phyloP scores from a whole-genome alignment of 306 rosid species.

The Pyrus betulifolia region DNA sequence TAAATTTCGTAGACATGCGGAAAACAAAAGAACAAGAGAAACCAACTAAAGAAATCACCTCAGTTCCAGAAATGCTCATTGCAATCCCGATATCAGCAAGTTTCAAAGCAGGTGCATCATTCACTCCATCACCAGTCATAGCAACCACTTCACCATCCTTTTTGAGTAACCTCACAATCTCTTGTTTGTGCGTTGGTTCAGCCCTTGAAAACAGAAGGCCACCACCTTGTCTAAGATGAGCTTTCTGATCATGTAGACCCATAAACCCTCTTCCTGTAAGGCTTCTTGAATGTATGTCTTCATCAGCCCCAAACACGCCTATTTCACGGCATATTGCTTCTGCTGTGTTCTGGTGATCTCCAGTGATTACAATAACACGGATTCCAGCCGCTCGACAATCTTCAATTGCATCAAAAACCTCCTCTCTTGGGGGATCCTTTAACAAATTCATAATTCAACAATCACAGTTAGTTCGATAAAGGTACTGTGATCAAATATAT shows the following conservation, averaged over 20 bases:
- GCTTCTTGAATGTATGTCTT: constrained; percentile 45
- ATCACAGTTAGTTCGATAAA: constrained; percentile 8
- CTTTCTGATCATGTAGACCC: constrained; percentile 40
- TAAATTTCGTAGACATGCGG: neutral
- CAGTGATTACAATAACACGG: constrained; percentile 79
- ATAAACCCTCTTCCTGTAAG: constrained; percentile 62
- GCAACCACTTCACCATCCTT: constrained; percentile 85
- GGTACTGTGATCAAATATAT: neutral
- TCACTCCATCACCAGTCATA: constrained; percentile 92
- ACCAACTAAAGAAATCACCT: constrained; percentile 36
- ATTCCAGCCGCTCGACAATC: constrained; percentile 87
- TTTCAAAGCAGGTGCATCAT: constrained; percentile 88
- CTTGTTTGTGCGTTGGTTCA: constrained; percentile 86
- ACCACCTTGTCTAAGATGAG: constrained; percentile 43
- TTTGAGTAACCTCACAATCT: constrained; percentile 73
- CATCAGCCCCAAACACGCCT: constrained; percentile 53
- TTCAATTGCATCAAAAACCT: constrained; percentile 64
- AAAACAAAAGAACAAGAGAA: neutral
- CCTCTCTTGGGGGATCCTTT: constrained; percentile 81
- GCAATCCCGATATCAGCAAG: constrained; percentile 90
- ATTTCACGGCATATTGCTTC: constrained; percentile 80
- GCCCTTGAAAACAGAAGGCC: constrained; percentile 78
- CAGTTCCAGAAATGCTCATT: constrained; percentile 90
- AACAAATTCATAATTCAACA: constrained; percentile 13
- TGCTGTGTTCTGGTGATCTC: constrained; percentile 80